Evolutionary conservation across 306 rosid genomes (phyloP), one percentile per base, ranked within the genome.

Genomic region (Arachis hypogaea): DNA sequence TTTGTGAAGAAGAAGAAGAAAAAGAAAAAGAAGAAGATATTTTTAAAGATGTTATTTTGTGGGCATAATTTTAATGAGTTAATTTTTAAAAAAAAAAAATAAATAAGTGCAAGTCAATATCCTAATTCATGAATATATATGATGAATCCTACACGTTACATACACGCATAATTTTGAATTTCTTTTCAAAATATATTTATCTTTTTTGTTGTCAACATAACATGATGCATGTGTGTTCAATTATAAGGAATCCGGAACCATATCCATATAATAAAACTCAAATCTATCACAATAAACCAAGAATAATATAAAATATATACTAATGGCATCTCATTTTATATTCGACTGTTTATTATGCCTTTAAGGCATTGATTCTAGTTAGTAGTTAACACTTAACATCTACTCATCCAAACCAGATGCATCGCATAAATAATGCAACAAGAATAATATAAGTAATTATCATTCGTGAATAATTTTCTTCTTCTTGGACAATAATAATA

Each of bases 181-280:
- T 33, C 38, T 4, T 33, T 33, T 33, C 38, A 33, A 33, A 33
- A 33, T 33, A 2, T 33, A 33, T 33, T 33, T 33, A 33, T 33
- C 38, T 2, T 33, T 22, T 63, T 30, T 44, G 45, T 5, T 44
- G 45, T 5, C 6, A 9, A 59, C 14, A 3, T 28, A 2, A 33
- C 42, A 5, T 61, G 45, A 5, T 49, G 28, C 28, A 22, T 22
- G 38, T 33, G 38, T 33, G 63, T 45, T 55, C 75, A 69, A 41
- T 41, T 69, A 69, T 77, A 33, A 59, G 45, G 77, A 71, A 71
- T 57, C 77, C 41, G 68, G 68, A 64, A 46, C 77, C 82, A 63
- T 63, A 71, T 71, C 77, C 38, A 55, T 0, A 41, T 0, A 41
- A 44, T 11, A 55, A 44, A 63, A 63, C 18, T 55, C 5, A 62